phyloP scores from a whole-genome alignment of 495 filamentous ascomycete species.

The Sporormia fimetaria region DNA sequence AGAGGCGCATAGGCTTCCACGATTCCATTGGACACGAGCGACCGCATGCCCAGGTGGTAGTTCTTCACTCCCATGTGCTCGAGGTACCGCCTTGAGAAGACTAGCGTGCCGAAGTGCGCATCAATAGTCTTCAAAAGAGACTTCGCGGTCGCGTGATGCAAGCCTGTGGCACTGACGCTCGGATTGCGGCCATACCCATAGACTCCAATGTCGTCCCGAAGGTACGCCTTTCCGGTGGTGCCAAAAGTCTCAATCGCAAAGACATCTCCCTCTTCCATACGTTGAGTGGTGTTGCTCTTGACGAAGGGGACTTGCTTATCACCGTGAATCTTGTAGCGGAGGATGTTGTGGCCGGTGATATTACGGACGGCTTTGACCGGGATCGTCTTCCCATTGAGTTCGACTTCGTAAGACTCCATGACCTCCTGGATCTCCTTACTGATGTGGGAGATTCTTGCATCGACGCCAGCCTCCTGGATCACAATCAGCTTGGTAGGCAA shows the following conservation, averaged over 20 bases:
- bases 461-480: slow-evolving; percentile 60
- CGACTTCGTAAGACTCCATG: slow-evolving; percentile 84
- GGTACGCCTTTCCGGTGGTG: slow-evolving; percentile 77
- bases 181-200: slow-evolving; percentile 44
- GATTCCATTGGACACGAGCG: slow-evolving; percentile 41
- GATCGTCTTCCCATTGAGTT: slow-evolving; percentile 62
- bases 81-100: slow-evolving; percentile 75
- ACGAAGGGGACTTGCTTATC: slow-evolving; percentile 84
- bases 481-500: slow-evolving; percentile 7
- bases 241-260: slow-evolving; percentile 94
- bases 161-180: slow-evolving; percentile 50
- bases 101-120: slow-evolving; percentile 84
- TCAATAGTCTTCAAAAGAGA: slow-evolving; percentile 73
- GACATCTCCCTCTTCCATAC: slow-evolving; percentile 87
- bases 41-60: slow-evolving; percentile 57
- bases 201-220: slow-evolving; percentile 59
- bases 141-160: slow-evolving; percentile 56
- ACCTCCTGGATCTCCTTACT: slow-evolving; percentile 69
- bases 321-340: slow-evolving; percentile 78
- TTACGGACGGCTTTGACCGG: slow-evolving; percentile 81
- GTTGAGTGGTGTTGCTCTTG: slow-evolving; percentile 58
- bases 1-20: slow-evolving; percentile 45
- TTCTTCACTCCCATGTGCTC: slow-evolving; percentile 80
- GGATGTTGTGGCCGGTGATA: slow-evolving; percentile 81
- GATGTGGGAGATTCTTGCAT: slow-evolving; percentile 66